These are phyloP conservation scores for Dioscorea dumetorum DNA, from an alignment of 106 monocot species.

Conservation along the genomic window DNA sequence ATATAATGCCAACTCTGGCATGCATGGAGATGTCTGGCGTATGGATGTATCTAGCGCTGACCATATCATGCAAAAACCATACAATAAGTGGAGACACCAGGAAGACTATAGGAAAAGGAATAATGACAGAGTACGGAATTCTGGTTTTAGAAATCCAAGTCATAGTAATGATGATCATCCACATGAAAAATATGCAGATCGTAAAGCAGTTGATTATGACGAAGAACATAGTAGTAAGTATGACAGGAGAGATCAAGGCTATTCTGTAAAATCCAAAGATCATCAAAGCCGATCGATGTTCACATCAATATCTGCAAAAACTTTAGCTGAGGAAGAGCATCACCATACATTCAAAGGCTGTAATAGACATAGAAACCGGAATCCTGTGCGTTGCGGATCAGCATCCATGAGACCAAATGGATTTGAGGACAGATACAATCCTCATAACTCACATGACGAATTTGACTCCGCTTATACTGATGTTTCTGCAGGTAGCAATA, in stretches of 20 bases:
- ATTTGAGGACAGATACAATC: constrained; percentile 81
- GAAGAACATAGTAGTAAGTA: constrained; percentile 2
- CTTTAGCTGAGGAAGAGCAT: constrained; percentile 7
- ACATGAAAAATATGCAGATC: constrained; percentile 13
- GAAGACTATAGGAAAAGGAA: constrained; percentile 15
- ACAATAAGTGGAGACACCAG: constrained; percentile 2
- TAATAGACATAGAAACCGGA: constrained; percentile 18
- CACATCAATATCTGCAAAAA: constrained; percentile 16
- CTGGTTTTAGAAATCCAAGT: constrained; percentile 15
- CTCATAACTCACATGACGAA: constrained; percentile 32
- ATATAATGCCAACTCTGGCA: not conserved
- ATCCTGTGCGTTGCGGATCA: constrained; percentile 13
- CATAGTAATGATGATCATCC: constrained; percentile 13
- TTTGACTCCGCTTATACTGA: constrained; percentile 7
- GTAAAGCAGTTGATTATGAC: constrained; percentile 10
- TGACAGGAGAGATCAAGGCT: constrained; percentile 14
- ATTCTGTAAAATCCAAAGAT: constrained; percentile 17
- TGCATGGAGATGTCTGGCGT: constrained; percentile 11
- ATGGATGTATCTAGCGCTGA: constrained; percentile 9
- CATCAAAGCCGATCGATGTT: constrained; percentile 12
- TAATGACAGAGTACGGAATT: constrained; percentile 11
- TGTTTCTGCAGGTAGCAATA: constrained; percentile 5
- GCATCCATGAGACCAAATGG: constrained; percentile 22
- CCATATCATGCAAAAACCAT: not conserved
- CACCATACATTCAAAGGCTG: constrained; percentile 12